These are phyloP conservation scores for Ulota crispa DNA, from an alignment of 225 moss, liverwort and hornwort species.

Conservation along the genomic window DNA sequence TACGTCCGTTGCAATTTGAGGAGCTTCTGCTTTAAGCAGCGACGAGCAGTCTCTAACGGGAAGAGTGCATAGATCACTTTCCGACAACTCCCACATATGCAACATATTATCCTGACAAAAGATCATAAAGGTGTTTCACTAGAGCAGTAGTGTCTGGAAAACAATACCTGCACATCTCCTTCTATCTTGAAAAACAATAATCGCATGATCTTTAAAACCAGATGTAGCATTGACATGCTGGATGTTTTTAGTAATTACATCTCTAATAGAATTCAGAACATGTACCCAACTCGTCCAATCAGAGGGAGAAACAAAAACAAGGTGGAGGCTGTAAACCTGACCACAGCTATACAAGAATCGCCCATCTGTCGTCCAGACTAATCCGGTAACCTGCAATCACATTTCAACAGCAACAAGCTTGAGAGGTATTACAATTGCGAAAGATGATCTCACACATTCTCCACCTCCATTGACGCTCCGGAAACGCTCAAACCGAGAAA, in stretches of 20 bases:
- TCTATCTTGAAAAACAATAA: background rate
- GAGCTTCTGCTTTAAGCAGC: constrained; percentile 41
- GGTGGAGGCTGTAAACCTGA: constrained; percentile 55
- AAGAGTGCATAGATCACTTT: constrained; percentile 49
- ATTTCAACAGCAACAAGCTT: constrained; percentile 18
- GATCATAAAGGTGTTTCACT: background rate
- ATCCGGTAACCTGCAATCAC: constrained; percentile 78
- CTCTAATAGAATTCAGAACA: background rate
- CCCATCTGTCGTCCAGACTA: constrained; percentile 80
- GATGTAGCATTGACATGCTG: background rate
- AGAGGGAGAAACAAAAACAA: constrained; percentile 9
- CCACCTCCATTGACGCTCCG: background rate
- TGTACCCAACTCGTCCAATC: background rate
- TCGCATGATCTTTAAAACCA: constrained; percentile 1
- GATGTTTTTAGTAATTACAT: background rate
- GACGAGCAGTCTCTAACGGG: constrained; percentile 59
- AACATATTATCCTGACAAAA: constrained; percentile 68
- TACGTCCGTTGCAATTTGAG: constrained; percentile 69
- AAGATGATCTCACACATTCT: constrained; percentile 4
- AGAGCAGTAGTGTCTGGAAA: background rate
- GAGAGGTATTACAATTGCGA: background rate
- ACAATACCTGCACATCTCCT: constrained; percentile 5
- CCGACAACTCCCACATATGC: constrained; percentile 70
- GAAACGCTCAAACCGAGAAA: constrained; percentile 19
- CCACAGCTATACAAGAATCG: constrained; percentile 84